These are phyloP conservation scores for Scedosporium dehoogii DNA, from an alignment of 2,329 filamentous ascomycete species.

Conservation along the genomic window DNA sequence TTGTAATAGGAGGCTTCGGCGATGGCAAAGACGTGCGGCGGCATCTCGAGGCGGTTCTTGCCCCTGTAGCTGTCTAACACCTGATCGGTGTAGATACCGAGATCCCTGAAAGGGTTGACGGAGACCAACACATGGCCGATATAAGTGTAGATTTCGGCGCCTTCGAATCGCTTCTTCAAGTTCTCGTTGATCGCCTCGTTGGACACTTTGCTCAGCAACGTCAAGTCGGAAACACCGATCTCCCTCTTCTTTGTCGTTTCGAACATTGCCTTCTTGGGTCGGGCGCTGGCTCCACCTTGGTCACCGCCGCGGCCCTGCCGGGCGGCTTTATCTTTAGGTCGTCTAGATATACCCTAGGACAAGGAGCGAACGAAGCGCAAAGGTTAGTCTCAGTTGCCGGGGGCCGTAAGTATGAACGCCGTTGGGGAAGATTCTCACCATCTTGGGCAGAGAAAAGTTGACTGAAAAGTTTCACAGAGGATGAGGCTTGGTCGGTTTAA, in stretches of 20 bases:
- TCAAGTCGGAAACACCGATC: slow-evolving; percentile 95
- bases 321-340: slow-evolving; percentile 29
- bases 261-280: slow-evolving; percentile 92
- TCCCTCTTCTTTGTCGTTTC: slow-evolving; percentile 98
- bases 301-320: slow-evolving; percentile 28
- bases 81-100: slow-evolving; percentile 94
- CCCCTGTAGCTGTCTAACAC: slow-evolving; percentile 91
- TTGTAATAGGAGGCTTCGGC: slow-evolving; percentile 97
- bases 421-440: not conserved
- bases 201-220: slow-evolving; percentile 93
- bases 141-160: slow-evolving; percentile 97
- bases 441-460: not conserved
- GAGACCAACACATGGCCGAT: slow-evolving; percentile 99
- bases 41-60: slow-evolving; percentile 92
- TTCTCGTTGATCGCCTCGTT: slow-evolving; percentile 99
- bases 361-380: not conserved
- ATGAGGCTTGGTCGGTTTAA: not conserved
- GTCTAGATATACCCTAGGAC: slow-evolving; percentile 27
- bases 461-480: not conserved
- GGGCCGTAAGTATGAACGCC: not conserved
- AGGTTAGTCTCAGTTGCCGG: not conserved
- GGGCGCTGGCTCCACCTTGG: slow-evolving; percentile 34
- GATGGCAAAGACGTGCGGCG: slow-evolving; percentile 94
- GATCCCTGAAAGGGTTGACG: slow-evolving; percentile 93
- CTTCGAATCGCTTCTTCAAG: slow-evolving; percentile 94